phyloP scores from a whole-genome alignment of 2,329 filamentous ascomycete species.

The Albifimbria verrucaria region DNA sequence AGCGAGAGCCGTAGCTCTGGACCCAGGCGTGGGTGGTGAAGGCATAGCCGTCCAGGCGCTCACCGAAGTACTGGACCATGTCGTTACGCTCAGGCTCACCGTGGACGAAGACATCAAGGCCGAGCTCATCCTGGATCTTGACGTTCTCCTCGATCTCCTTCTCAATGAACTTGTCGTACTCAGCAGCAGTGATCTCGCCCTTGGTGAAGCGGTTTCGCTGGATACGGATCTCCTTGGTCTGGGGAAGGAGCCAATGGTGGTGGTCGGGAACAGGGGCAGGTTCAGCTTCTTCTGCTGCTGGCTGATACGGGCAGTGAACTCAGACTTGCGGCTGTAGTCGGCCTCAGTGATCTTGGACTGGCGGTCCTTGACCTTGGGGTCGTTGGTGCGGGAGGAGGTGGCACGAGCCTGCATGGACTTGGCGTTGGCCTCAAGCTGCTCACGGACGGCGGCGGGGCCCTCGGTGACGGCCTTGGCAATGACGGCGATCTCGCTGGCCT shows the following conservation, averaged over 20 bases:
- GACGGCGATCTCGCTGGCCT: constrained; percentile 83
- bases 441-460: constrained; percentile 79
- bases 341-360: constrained; percentile 80
- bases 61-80: constrained; percentile 99
- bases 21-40: constrained; percentile 99
- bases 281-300: constrained; percentile 90
- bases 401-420: constrained; percentile 90
- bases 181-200: constrained; percentile 84
- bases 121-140: constrained; percentile 97
- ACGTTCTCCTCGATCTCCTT: constrained; percentile 95
- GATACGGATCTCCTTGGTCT: constrained; percentile 97
- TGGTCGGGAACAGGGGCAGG: constrained; percentile 96
- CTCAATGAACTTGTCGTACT: constrained; percentile 99
- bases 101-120: constrained; percentile 94
- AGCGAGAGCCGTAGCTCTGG: constrained; percentile 96
- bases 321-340: constrained; percentile 90
- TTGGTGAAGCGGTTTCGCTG: constrained; percentile 99
- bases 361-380: constrained; percentile 95
- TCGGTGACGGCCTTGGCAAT: constrained; percentile 97
- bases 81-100: constrained; percentile 99
- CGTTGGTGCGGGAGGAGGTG: constrained; percentile 91
- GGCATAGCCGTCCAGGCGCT: constrained; percentile 92
- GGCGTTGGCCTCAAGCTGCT: constrained; percentile 93
- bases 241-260: constrained; percentile 98
- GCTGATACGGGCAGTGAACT: constrained; percentile 79